phyloP scores from a whole-genome alignment of 2,329 filamentous ascomycete genomes.

The Botrytis byssoidea region DNA sequence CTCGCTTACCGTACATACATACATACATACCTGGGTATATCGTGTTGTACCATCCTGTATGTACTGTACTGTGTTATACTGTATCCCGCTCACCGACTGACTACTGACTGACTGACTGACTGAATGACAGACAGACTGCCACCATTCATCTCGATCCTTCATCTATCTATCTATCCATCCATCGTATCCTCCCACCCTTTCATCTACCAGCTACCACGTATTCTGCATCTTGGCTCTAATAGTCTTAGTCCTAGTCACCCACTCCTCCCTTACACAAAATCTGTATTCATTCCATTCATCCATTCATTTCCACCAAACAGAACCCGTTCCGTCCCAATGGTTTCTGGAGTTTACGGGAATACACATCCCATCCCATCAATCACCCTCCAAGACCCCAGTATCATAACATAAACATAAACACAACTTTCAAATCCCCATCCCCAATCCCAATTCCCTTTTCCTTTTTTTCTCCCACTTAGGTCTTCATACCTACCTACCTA shows the following conservation, averaged over 20 bases:
- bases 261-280: background rate
- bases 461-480: too few species aligned
- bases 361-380: background rate
- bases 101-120: background rate
- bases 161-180: background rate
- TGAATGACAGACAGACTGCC: too few species aligned
- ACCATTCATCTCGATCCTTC: too few species aligned
- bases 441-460: too few species aligned
- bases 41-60: background rate
- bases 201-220: conserved; percentile 9
- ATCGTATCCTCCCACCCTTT: background rate
- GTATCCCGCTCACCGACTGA: conserved; percentile 4
- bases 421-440: too few species aligned
- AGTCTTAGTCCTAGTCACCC: background rate
- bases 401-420: too few species aligned
- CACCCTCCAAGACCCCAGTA: too few species aligned
- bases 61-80: background rate
- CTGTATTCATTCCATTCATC: background rate
- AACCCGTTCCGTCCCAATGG: background rate
- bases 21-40: background rate
- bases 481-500: too few species aligned
- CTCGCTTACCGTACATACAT: background rate
- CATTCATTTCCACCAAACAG: background rate
- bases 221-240: background rate
- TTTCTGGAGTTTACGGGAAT: background rate